phyloP scores from a whole-genome alignment of 441 rosid species.

The Melastoma candidum region DNA sequence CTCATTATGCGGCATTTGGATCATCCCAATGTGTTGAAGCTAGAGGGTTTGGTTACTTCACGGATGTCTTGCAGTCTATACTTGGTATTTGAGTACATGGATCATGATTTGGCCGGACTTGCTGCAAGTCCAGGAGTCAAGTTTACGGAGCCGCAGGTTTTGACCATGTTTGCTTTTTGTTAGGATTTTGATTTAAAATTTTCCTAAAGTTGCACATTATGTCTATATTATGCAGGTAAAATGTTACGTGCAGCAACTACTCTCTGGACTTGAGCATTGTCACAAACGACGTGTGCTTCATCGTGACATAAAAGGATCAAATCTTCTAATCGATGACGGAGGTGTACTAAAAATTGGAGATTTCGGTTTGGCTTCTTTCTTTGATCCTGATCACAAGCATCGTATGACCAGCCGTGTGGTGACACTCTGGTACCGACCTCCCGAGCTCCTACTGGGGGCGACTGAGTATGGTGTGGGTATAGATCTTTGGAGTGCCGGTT shows the following conservation, averaged over 20 bases:
- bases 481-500: conserved; percentile 97
- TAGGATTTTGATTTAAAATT: conserved; percentile 6
- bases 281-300: conserved; percentile 81
- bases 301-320: conserved; percentile 93
- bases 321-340: conserved; percentile 80
- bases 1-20: conserved; percentile 71
- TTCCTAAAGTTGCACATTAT: no score
- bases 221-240: conserved; percentile 45
- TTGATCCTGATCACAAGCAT: conserved; percentile 67
- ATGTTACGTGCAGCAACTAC: conserved; percentile 67
- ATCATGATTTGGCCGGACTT: conserved; percentile 91
- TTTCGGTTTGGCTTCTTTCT: conserved; percentile 86
- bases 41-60: conserved; percentile 90
- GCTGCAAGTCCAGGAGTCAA: conserved; percentile 74
- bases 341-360: conserved; percentile 85
- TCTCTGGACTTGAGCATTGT: conserved; percentile 90
- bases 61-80: conserved; percentile 96
- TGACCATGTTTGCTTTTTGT: conserved; percentile 2
- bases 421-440: conserved; percentile 90
- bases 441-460: conserved; percentile 93
- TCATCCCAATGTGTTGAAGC: conserved; percentile 79
- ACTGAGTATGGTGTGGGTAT: conserved; percentile 83
- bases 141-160: conserved; percentile 81
- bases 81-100: conserved; percentile 83
- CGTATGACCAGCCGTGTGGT: conserved; percentile 94